Base-by-base conservation (phyloP, 192 early-diverging fungal species). In the Linderina pennispora region DNA sequence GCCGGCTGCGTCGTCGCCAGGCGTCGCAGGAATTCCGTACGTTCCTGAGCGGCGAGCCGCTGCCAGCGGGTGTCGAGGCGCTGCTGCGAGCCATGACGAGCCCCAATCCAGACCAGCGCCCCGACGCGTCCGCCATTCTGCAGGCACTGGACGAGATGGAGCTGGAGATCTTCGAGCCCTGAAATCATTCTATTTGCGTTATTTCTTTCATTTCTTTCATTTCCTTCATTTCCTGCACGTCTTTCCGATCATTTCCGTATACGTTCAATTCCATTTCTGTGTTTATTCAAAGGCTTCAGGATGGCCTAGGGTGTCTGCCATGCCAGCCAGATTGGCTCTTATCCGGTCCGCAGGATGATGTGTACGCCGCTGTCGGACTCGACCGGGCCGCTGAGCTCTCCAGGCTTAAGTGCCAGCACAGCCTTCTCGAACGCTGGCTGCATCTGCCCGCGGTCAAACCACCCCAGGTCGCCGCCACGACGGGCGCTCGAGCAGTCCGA, bases 401-500 rank as follows among this genome's bases (percentile, higher is more conserved):
- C 91, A 8, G 94, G 83, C 51, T 86, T 32, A 0, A 99, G 71
- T 1, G 71, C 85, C 78, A 87, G 90, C 11, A 92, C 82, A 1
- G 91, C 89, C 4, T 88, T 73, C 50, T 98, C 92, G 75, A 96
- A 98, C 23, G 84, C 71, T 16, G 81, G 78, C 61, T 96, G 91
- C 94, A 97, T 98, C 45, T 87, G 76, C 36, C 92, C 92, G 1
- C 62, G 71, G 28, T 85, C 86, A 80, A 99, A 97, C 23, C 57
- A 78, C 0, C 87, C 88, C 16, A 98, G 55, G 79, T 98, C 96
- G 8, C 96, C 96, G 7, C 84, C 82, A 15, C 77, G 62, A 43
- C 83, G 89, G 1, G 94, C 93, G 22, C 88, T 91, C n/a, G 83
- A 85, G 61, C 97, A 99, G 57, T 99, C 94, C 20, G 85, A 89